Base-by-base conservation (phyloP, 192 early-diverging fungal genomes). In the Neocallimastix lanati region DNA sequence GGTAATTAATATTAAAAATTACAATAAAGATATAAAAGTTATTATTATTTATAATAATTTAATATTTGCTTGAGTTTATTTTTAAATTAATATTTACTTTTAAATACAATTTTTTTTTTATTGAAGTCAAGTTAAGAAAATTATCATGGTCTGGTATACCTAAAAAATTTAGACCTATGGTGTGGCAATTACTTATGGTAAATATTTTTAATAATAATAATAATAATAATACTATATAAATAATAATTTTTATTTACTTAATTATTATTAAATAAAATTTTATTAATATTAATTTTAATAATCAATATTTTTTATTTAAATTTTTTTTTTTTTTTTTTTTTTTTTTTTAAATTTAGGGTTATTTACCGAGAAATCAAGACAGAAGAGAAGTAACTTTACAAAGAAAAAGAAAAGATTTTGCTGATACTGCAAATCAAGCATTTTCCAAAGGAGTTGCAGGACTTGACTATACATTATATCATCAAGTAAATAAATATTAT, bases 131-230 rank as follows among this genome's bases (percentile, higher is more conserved):
- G 67, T 86, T 99, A 28, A 89, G 93, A 29, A 91, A 92, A 82
- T 86, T 97, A 28, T 92, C 93, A 86, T 99, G 97, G 97, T 90
- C 92, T 35, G 97, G 97, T 0, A 93, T 99, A 29, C 96, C 97
- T 0, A 86, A 89, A 29, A 88, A 93, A 79, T 90, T 93, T 78
- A 91, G 97, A 0, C 86, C 94, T 21, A 94, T 92, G 58, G 91
- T 94, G 6, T 99, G 97, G 97, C 95, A 96, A 77, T 82, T 99
- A 21, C 86, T 99, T 76, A 92, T 98, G 86, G 93, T 92, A 82
- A 12, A 77, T 28, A 40, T 83, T 16, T 76, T 29, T 30, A 29
- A 18, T 29, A 76, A 27, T 35, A n/a, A n/a, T n/a, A n/a, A n/a
- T n/a, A n/a, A n/a, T n/a, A n/a, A n/a, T n/a, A n/a, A n/a, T n/a